phyloP scores from a whole-genome alignment of 345 rosid species.

The Carallia pectinifolia region DNA sequence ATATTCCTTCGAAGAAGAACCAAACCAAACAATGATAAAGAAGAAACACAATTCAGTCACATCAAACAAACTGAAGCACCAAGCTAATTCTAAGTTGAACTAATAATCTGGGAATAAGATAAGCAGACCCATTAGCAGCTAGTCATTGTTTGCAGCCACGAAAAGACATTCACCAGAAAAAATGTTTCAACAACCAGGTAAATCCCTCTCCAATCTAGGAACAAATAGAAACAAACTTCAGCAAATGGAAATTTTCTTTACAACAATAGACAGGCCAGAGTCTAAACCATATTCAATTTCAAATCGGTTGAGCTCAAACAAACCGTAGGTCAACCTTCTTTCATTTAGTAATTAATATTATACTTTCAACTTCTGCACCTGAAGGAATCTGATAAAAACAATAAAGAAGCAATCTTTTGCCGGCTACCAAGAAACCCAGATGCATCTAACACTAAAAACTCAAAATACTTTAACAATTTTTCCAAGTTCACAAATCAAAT shows the following conservation, averaged over 20 bases:
- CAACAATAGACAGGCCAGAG: slow-evolving; percentile 1
- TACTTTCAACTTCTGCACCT: background rate
- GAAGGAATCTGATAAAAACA: background rate
- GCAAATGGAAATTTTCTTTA: no score
- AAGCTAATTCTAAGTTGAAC: slow-evolving; percentile 6
- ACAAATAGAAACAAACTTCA: no score
- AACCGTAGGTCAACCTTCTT: background rate
- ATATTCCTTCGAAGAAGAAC: slow-evolving; percentile 10
- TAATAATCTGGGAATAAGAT: slow-evolving; percentile 5
- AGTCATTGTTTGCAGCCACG: slow-evolving; percentile 1
- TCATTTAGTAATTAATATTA: background rate
- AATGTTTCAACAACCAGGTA: no score
- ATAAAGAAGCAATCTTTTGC: background rate
- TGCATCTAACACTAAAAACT: slow-evolving; percentile 14
- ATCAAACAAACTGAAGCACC: background rate
- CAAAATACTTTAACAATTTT: slow-evolving; percentile 9
- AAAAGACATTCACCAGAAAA: background rate
- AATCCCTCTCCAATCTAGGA: no score
- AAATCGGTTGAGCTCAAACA: no score
- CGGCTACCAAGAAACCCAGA: slow-evolving; percentile 16
- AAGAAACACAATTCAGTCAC: background rate
- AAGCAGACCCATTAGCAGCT: slow-evolving; percentile 5
- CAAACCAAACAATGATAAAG: no score
- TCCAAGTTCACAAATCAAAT: slow-evolving; percentile 6
- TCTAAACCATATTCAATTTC: background rate